Percentiles rank a stretch among this genome's conserved stretches.
Conservation (phyloP, 225 moss, liverwort and hornwort species). For the Lunularia cruciata region DNA sequence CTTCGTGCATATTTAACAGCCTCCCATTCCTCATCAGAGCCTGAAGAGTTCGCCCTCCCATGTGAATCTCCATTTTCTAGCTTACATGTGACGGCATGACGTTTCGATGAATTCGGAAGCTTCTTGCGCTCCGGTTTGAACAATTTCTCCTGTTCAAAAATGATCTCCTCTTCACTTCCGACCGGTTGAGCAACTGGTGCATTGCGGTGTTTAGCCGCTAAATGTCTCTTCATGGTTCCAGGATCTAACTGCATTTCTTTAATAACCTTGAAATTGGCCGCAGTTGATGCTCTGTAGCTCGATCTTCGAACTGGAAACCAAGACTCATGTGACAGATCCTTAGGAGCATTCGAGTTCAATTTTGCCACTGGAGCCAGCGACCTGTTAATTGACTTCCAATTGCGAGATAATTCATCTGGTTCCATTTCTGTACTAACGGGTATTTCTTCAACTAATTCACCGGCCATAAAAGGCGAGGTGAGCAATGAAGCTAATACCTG, state of each 20-base stretch:
- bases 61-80: constrained; percentile 28
- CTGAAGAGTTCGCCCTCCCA: constrained; percentile 2
- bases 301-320: constrained; percentile 23
- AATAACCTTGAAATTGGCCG: constrained; percentile 28
- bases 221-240: background rate
- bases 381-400: constrained; percentile 6
- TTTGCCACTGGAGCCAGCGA: background rate
- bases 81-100: constrained; percentile 12
- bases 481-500: too few species aligned
- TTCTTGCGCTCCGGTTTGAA: constrained; percentile 15
- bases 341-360: constrained; percentile 13
- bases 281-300: constrained; percentile 19
- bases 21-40: constrained; percentile 21
- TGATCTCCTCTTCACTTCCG: constrained; percentile 19
- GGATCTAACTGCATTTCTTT: constrained; percentile 25
- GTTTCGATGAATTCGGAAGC: constrained; percentile 24
- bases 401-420: background rate
- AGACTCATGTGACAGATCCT: constrained; percentile 33
- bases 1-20: constrained; percentile 9
- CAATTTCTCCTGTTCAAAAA: constrained; percentile 12
- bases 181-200: constrained; percentile 27
- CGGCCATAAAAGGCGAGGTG: too few species aligned
- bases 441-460: too few species aligned
- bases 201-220: constrained; percentile 38
- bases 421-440: too few species aligned